Conservation (phyloP, 768 basidiomycete species). For the Steccherinum ochraceum region DNA sequence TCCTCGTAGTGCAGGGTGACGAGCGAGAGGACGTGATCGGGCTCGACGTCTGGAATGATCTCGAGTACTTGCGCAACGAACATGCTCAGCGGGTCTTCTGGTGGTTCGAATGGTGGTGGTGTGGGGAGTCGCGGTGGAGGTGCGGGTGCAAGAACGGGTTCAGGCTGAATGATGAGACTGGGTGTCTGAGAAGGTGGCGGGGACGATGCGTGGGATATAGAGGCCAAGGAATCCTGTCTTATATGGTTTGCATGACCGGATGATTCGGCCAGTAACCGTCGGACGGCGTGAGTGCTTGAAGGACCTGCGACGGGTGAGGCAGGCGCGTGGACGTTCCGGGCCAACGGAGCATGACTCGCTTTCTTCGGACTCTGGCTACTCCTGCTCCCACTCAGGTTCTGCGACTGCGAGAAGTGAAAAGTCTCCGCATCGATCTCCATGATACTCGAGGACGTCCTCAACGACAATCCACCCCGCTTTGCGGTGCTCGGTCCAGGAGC, state of each 20-base stretch:
- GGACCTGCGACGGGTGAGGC: too few relatives aligned
- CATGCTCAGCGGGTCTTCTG: constrained; percentile 5
- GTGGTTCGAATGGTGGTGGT: neutral
- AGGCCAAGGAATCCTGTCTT: constrained; percentile 1
- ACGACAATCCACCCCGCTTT: neutral
- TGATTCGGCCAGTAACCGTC: too few relatives aligned
- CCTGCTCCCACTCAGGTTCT: too few relatives aligned
- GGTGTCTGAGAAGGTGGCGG: neutral
- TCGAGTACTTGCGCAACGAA: constrained; percentile 51
- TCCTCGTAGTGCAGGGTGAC: constrained; percentile 36
- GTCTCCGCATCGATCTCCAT: constrained; percentile 1
- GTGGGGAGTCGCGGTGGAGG: constrained; percentile 4
- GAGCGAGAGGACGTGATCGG: constrained; percentile 43
- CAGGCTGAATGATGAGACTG: neutral
- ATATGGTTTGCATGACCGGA: too few relatives aligned
- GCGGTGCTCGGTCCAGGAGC: constrained; percentile 1
- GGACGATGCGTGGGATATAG: neutral
- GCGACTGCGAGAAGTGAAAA: too few relatives aligned
- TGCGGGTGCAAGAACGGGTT: neutral
- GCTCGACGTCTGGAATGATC: constrained; percentile 65
- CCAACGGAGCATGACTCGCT: too few relatives aligned
- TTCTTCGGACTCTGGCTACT: too few relatives aligned
- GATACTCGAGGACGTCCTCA: constrained; percentile 3
- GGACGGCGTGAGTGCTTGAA: too few relatives aligned
- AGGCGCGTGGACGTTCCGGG: too few relatives aligned